These are phyloP conservation scores for Candida chauliodis DNA, from an alignment of 805 yeast species.

Conservation along the genomic window DNA sequence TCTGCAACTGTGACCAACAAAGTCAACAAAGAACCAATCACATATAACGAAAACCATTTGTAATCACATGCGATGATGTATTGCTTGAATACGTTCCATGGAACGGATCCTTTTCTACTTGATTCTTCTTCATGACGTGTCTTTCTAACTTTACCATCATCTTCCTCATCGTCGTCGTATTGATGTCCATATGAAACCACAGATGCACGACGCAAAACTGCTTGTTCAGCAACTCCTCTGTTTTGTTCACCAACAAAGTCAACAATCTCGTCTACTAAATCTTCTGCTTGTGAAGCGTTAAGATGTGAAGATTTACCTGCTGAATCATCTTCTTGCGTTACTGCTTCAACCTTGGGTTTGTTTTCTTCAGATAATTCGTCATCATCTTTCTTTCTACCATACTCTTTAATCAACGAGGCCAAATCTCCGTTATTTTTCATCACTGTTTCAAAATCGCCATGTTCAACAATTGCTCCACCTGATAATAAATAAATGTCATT, in stretches of 20 bases:
- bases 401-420: conserved; percentile 28
- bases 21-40: conserved; percentile 18
- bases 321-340: conserved; percentile 16
- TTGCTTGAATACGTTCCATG: conserved; percentile 24
- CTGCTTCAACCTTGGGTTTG: background rate
- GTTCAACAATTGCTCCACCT: conserved; percentile 28
- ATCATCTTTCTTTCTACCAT: conserved; percentile 20
- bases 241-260: conserved; percentile 9
- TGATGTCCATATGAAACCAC: conserved; percentile 31
- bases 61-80: conserved; percentile 33
- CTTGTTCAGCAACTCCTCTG: conserved; percentile 10
- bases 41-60: conserved; percentile 20
- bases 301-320: conserved; percentile 9
- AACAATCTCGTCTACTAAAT: conserved; percentile 9
- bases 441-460: conserved; percentile 49
- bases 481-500: conserved; percentile 29
- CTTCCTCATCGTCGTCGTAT: conserved; percentile 27
- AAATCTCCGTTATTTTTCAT: conserved; percentile 35
- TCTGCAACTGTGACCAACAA: conserved; percentile 20
- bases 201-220: conserved; percentile 23
- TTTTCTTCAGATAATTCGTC: conserved; percentile 14
- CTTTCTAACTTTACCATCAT: conserved; percentile 13
- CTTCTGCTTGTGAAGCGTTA: conserved; percentile 11
- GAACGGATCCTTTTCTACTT: conserved; percentile 25
- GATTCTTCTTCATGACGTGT: conserved; percentile 27